These are phyloP conservation scores for Lachnellula subtilissima DNA, from an alignment of 2,329 filamentous ascomycete genomes.

Conservation along the genomic window DNA sequence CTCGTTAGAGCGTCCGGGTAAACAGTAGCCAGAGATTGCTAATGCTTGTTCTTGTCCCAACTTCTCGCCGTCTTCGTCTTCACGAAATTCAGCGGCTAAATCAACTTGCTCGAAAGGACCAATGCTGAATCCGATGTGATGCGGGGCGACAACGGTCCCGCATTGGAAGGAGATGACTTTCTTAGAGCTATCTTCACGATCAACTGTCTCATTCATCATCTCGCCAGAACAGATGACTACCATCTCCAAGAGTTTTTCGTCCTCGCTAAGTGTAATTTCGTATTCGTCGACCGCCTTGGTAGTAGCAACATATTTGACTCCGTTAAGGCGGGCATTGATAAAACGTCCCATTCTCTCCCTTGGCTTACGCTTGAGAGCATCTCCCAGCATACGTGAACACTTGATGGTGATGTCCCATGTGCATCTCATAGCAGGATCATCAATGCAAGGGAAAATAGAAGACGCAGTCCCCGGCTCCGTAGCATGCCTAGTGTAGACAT, in stretches of 20 bases:
- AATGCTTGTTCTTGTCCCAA: slow-evolving; percentile 76
- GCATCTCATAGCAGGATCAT: slow-evolving; percentile 75
- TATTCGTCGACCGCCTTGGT: slow-evolving; percentile 16
- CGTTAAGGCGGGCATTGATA: slow-evolving; percentile 7
- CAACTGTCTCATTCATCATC: slow-evolving; percentile 73
- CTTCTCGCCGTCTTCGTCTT: slow-evolving; percentile 87
- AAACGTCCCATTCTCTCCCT: slow-evolving; percentile 36
- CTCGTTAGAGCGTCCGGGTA: slow-evolving; percentile 77
- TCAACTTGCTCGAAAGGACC: slow-evolving; percentile 95
- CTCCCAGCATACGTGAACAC: slow-evolving; percentile 79
- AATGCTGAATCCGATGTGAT: slow-evolving; percentile 88
- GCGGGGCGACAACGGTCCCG: slow-evolving; percentile 69
- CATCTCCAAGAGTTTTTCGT: slow-evolving; percentile 85
- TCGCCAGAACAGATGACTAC: slow-evolving; percentile 88
- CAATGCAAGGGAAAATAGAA: slow-evolving; percentile 89
- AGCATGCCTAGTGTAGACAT: slow-evolving; percentile 83
- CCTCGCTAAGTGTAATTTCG: slow-evolving; percentile 52
- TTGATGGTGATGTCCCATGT: slow-evolving; percentile 87
- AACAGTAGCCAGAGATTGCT: slow-evolving; percentile 84
- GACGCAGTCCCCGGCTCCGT: slow-evolving; percentile 73
- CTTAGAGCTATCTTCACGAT: slow-evolving; percentile 71
- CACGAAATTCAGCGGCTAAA: slow-evolving; percentile 72
- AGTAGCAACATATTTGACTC: slow-evolving; percentile 2
- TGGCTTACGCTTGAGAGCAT: slow-evolving; percentile 54
- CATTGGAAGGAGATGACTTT: slow-evolving; percentile 86